Base-by-base conservation (phyloP, 192 early-diverging fungal genomes). In the Rhizoclosmatium sp. region DNA sequence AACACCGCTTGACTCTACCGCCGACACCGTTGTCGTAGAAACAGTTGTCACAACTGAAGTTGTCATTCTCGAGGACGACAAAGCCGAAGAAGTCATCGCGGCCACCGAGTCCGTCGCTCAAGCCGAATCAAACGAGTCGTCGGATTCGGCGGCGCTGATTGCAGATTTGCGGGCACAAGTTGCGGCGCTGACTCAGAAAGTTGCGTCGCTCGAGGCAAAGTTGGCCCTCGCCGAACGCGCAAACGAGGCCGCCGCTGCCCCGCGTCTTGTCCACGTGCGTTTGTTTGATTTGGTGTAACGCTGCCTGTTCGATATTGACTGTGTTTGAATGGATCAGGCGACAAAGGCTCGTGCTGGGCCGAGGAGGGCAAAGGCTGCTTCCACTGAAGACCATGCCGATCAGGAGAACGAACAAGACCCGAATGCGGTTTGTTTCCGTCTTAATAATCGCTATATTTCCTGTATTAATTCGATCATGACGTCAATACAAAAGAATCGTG, bases 141-240 rank as follows among this genome's bases (percentile, higher is more conserved):
- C 51, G 44, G 72, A 75, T 59, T 61, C 19, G 56, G 46, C 47
- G 58, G 72, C 72, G 23, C 10, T 64, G 72, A 75, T 75, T 56
- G 59, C 59, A 31, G 5, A n/a, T 0, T 59, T 75, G 56, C 72
- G 72, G 58, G 59, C n/a, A 40, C 31, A 75, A 39, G 59, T 75
- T 14, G 72, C 72, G 59, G 7, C n/a, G 42, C 48, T 75, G 59
- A 62, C 21, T n/a, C 40, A 41, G 3, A 75, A 75, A 19, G 44
- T 45, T 39, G 56, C 58, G 0, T 5, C 31, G 46, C 72, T 75
- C 44, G 72, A 75, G 58, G 72, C 72, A 5, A 21, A 23, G 23
- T 42, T 47, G n/a, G 72, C 72, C 7, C 40, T 64, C 4, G 41
- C 41, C 2, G 72, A 39, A 7, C 72, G 42, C 42, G 56, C 72